Conservation (phyloP, 2,329 filamentous ascomycete species). For the Knufia petricola region DNA sequence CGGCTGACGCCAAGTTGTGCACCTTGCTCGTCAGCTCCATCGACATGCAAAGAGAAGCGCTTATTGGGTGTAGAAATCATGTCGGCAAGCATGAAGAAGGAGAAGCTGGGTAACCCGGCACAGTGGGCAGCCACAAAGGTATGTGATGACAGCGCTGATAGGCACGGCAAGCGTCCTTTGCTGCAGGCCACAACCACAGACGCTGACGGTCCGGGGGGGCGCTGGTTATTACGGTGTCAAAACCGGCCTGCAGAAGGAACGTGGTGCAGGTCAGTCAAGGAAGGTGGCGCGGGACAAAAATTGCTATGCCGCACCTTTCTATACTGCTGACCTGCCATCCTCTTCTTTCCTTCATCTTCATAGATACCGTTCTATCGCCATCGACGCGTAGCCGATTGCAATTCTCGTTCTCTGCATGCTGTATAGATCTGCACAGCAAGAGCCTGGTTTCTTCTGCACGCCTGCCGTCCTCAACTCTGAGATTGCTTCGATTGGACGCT, state of each 20-base stretch:
- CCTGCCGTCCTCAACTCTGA: background rate
- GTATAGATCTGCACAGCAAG: background rate
- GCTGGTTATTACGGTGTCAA: background rate
- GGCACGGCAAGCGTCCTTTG: background rate
- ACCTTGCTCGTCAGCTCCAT: background rate
- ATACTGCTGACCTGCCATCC: slow-evolving; percentile 1
- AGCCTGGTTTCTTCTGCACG: background rate
- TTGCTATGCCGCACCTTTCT: slow-evolving; percentile 1
- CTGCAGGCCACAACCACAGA: background rate
- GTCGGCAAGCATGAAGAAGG: background rate
- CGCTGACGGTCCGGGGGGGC: background rate
- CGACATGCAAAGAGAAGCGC: background rate
- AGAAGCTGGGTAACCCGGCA: background rate
- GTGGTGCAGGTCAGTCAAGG: background rate
- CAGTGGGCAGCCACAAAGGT: background rate
- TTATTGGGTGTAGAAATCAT: background rate
- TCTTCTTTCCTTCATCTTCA: background rate
- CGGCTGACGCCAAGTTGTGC: background rate
- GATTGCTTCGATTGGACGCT: no score
- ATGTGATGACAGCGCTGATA: background rate
- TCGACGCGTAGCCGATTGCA: background rate
- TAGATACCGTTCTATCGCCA: background rate
- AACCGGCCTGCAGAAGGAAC: slow-evolving; percentile 1
- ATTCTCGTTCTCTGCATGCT: background rate
- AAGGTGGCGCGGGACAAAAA: slow-evolving; percentile 4